Evolutionary conservation across 495 filamentous ascomycete genomes (phyloP).

Genomic region (Lichenothelia convexa): DNA sequence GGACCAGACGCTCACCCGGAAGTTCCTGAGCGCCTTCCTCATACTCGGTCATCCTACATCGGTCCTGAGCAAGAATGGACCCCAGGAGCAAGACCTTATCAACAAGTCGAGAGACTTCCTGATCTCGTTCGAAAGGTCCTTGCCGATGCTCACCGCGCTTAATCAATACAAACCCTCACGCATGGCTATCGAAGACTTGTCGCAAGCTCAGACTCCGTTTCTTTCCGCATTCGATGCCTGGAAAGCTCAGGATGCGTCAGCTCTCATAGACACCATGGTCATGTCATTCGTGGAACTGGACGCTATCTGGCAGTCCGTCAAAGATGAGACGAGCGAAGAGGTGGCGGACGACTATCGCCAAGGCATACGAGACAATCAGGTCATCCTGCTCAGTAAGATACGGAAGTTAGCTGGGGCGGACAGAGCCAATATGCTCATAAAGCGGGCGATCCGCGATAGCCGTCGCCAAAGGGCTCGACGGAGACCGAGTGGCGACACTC

Average conservation of each 20-base stretch:
- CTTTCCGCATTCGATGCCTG: constrained; percentile 85
- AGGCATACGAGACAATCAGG: constrained; percentile 85
- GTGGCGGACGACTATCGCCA: constrained; percentile 80
- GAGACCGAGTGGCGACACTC: constrained; percentile 49
- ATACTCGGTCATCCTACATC: constrained; percentile 86
- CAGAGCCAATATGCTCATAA: constrained; percentile 64
- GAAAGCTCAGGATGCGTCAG: constrained; percentile 81
- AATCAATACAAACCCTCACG: constrained; percentile 21
- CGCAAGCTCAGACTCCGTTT: constrained; percentile 61
- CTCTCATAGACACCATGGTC: constrained; percentile 85
- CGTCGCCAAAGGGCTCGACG: constrained; percentile 52
- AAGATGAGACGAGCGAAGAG: constrained; percentile 66
- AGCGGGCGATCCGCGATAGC: constrained; percentile 64
- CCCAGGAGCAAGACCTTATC: constrained; percentile 79
- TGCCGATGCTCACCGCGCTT: constrained; percentile 28
- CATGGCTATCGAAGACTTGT: constrained; percentile 35
- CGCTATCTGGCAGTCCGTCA: constrained; percentile 90
- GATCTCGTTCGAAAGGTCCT: constrained; percentile 60
- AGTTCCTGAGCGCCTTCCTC: constrained; percentile 80
- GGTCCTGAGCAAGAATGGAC: constrained; percentile 64
- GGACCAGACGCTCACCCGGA: constrained; percentile 65
- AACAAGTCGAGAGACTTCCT: constrained; percentile 74
- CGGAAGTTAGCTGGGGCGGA: constrained; percentile 75
- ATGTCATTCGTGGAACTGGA: constrained; percentile 90
- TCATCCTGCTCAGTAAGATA: constrained; percentile 70